Conservation (phyloP, 2,329 filamentous ascomycete genomes). For the Nemania sp. region DNA sequence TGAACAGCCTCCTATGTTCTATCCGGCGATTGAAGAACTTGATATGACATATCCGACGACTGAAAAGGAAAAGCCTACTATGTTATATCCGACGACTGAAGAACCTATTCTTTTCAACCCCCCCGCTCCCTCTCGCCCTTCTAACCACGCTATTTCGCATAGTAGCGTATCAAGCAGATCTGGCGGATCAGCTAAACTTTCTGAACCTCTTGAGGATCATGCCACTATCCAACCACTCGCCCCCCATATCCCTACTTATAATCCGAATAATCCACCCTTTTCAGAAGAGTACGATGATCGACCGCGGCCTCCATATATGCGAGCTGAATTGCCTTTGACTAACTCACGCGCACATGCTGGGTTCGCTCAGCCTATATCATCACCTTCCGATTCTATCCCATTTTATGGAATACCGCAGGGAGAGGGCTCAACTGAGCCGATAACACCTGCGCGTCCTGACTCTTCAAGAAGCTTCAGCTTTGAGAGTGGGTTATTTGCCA, state of each 20-base stretch:
- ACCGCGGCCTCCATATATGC: constrained; percentile 23
- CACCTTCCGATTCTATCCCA: constrained; percentile 24
- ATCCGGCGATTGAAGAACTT: not conserved
- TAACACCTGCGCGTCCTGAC: constrained; percentile 32
- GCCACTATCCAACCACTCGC: not conserved
- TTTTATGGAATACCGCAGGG: constrained; percentile 38
- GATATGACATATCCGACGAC: no score
- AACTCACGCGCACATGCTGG: constrained; percentile 24
- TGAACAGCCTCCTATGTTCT: no score
- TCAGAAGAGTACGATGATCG: not conserved
- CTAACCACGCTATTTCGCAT: not conserved
- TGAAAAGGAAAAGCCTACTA: no score
- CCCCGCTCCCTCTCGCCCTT: not conserved
- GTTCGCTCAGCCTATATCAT: constrained; percentile 28
- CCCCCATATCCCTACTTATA: constrained; percentile 26
- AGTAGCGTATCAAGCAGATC: no score
- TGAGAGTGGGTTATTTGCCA: constrained; percentile 43
- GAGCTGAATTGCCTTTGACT: constrained; percentile 19
- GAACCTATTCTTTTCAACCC: not conserved
- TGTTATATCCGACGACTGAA: not conserved
- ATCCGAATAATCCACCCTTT: constrained; percentile 18
- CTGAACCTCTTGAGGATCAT: not conserved
- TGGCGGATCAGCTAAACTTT: not conserved
- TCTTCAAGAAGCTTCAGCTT: constrained; percentile 42
- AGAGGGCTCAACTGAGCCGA: constrained; percentile 28